Conservation (phyloP, 805 yeast genomes). For the Phaffomyces opuntiae region DNA sequence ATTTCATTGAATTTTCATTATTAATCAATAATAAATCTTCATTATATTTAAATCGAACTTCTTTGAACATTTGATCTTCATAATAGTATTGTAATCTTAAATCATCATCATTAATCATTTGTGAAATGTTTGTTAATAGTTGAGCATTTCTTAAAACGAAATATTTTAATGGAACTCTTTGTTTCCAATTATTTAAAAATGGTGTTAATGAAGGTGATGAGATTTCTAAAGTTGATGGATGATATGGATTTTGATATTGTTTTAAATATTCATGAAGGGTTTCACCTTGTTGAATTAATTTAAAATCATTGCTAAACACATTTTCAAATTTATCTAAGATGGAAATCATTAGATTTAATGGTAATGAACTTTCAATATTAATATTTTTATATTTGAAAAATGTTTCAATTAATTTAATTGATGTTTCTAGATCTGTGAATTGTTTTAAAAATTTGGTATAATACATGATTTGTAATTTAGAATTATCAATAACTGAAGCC, state of each 20-base stretch:
- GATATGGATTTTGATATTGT: not conserved
- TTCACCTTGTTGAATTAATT: conserved; percentile 36
- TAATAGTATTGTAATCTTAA: conserved; percentile 48
- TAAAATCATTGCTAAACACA: conserved; percentile 27
- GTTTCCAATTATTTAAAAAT: conserved; percentile 41
- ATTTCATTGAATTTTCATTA: conserved; percentile 30
- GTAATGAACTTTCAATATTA: conserved; percentile 42
- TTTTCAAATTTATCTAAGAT: conserved; percentile 34
- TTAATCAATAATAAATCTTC: conserved; percentile 23
- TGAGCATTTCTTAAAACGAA: conserved; percentile 51
- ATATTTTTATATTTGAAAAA: conserved; percentile 42
- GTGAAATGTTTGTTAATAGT: conserved; percentile 28
- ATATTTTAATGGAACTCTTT: conserved; percentile 48
- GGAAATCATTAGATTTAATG: conserved; percentile 30
- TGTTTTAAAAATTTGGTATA: conserved; percentile 44
- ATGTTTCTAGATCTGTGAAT: conserved; percentile 21
- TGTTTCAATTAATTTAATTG: conserved; percentile 30
- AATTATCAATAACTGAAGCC: conserved; percentile 37
- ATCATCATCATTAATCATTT: conserved; percentile 27
- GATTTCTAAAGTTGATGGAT: not conserved
- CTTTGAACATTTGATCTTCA: conserved; percentile 35
- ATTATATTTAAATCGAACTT: conserved; percentile 33
- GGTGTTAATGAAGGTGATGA: conserved; percentile 6
- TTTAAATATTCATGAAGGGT: conserved; percentile 1
- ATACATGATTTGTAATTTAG: conserved; percentile 54